Base-by-base conservation (phyloP, 2,329 filamentous ascomycete species). In the Lasiodiplodia theobromae region DNA sequence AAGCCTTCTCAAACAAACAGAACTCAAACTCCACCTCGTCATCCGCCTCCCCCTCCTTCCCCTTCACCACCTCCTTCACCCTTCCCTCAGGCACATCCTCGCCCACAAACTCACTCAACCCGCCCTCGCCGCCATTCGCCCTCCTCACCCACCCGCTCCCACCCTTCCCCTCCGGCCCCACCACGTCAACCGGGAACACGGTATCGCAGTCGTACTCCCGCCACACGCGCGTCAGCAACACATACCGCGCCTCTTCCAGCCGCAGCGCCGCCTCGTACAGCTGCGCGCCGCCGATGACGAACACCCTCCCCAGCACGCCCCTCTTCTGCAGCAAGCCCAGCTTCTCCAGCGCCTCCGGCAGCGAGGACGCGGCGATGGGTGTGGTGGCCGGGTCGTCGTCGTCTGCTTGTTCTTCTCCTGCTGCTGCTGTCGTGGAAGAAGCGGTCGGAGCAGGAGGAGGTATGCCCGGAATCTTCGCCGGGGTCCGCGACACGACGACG, bases 281-380 rank as follows among this genome's bases (percentile, higher is more conserved):
- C 81, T 94, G 91, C 68, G 89, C 92, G 4, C 96, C 96, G 28
- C 96, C 96, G 74, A 99, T 97, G 53, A 98, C 87, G 79, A 94
- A 98, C 3, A 93, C 85, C 73, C 87, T 86, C 10, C 85, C 86
- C 40, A 89, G 31, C 21, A 11, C 63, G 14, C 73, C 14, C n/a
- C 31, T 75, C 71, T 52, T 76, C 71, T 21, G 69, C 67, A 12
- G 31, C 56, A 28, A 44, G 7, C 23, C 23, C 23, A 68, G 66
- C 47, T 44, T 44, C 21, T 51, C 56, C 4, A 68, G 44, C 34
- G 66, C 66, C 14, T 40, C 47, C 2, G 23, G 25, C 47, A 68
- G 49, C 18, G 54, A 62, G 5, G 47, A 23, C 38, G 54, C 44
- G 12, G 51, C 60, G 12, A 44, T 12, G 34, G 34, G 63, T 21